Evolutionary conservation across 73 alveolate genomes (phyloP), one percentile per base, ranked within the genome.

Genomic region (Effrenium voratum): DNA sequence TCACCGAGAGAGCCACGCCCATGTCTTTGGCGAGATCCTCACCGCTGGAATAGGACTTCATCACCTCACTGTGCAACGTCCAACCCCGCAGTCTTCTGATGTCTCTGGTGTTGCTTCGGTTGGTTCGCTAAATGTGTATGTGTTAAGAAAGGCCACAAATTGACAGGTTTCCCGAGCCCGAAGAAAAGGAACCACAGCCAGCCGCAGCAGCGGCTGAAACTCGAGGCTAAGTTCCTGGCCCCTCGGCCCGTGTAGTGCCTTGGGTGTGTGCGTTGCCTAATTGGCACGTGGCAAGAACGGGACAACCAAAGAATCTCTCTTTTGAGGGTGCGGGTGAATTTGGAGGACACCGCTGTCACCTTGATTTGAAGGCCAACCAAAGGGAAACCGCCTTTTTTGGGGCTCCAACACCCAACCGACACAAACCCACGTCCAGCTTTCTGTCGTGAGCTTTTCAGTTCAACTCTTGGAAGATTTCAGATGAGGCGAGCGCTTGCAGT

Each of bases 241-340:
- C 98, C 98, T 1, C 98, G 98, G 59, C 98, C 98, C 19, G 98
- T 91, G 98, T 91, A 91, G 90, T 91, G 98, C 95, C 95, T 88
- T n/a, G n/a, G 26, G 57, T n/a, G 6, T 38, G 46, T 40, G 45
- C 46, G 40, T 32, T 36, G n/a, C 12, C 32, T 44, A 12, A 32
- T 36, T 34, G 6, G 22, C 6, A 3, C 32, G 30, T 32, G 15
- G 85, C 10, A 38, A 5, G 32, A 34, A 32, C 36, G 26, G 4
- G 19, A 13, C 52, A 19, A 16, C n/a, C n/a, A n/a, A n/a, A n/a
- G n/a, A n/a, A n/a, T n/a, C n/a, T n/a, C n/a, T n/a, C n/a, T n/a
- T n/a, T n/a, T n/a, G n/a, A n/a, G n/a, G n/a, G n/a, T n/a, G n/a
- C n/a, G n/a, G n/a, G n/a, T n/a, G n/a, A n/a, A n/a, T n/a, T n/a